These are phyloP conservation scores for Sporothrix variecibatus DNA, from an alignment of 2,329 filamentous ascomycete species.

Conservation along the genomic window DNA sequence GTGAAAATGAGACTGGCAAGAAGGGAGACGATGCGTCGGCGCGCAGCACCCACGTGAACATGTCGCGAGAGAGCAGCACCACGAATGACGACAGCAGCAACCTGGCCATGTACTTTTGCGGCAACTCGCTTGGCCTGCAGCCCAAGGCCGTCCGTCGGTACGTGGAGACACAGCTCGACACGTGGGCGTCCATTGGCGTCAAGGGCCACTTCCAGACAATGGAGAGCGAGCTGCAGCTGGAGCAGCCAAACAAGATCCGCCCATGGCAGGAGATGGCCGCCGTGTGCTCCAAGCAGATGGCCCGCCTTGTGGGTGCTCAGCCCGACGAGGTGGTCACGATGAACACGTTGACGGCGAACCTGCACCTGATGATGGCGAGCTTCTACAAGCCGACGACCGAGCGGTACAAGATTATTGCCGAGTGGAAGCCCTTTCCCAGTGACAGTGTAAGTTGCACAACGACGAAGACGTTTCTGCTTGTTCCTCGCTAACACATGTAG, in stretches of 20 bases:
- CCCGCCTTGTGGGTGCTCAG: conserved; percentile 71
- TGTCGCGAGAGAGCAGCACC: conserved; percentile 28
- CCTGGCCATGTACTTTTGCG: conserved; percentile 76
- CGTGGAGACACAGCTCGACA: conserved; percentile 72
- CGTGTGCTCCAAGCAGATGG: conserved; percentile 68
- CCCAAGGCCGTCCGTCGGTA: conserved; percentile 67
- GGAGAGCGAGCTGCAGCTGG: conserved; percentile 45
- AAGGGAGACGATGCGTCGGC: background rate
- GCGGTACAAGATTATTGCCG: conserved; percentile 78
- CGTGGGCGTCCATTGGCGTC: conserved; percentile 83
- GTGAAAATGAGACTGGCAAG: background rate
- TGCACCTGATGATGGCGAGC: conserved; percentile 80
- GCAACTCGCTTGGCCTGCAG: conserved; percentile 86
- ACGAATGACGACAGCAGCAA: conserved; percentile 40
- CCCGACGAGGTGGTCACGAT: conserved; percentile 83
- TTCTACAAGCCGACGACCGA: conserved; percentile 72
- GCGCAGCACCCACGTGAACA: background rate
- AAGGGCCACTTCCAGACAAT: conserved; percentile 77
- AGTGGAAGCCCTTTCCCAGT: conserved; percentile 87
- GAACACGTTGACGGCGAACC: conserved; percentile 80
- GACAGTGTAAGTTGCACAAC: conserved; percentile 58
- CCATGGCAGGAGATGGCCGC: conserved; percentile 81
- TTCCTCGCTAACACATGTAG: conserved; percentile 41
- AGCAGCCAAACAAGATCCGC: conserved; percentile 54
- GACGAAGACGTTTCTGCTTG: background rate